Evolutionary conservation across 208 protist genomes (phyloP), one percentile per base, ranked within the genome.

Genomic region (Balamuthia mandrillaris): DNA sequence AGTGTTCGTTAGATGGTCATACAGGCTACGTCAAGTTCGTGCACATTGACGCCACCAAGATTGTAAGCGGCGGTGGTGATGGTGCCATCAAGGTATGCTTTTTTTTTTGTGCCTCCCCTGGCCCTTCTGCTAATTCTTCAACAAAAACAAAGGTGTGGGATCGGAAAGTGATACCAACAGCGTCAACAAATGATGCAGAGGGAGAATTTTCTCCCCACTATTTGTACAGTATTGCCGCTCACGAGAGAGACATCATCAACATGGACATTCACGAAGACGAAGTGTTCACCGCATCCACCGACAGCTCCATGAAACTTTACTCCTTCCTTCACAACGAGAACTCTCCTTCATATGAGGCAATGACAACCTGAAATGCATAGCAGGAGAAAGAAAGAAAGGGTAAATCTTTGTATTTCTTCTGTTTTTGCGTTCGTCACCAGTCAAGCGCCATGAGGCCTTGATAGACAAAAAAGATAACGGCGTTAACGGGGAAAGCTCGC

Each of bases 191-290:
- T 49, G 77, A 84, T 35, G 49, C 37, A 3, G 39, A 56, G 68
- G 77, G 77, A 2, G 41, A 49, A 42, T 52, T 9, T 24, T 39
- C 49, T 7, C 12, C 56, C 24, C 4, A 49, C 29, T 41, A 70
- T n/a, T 56, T 56, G 77, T 84, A 84, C 58, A 54, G 54, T 10
- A 84, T 84, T 10, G 18, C 35, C 29, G 77, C 77, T 5, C 77
- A 84, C 37, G 24, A 37, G 2, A 21, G 77, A 21, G 77, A 84
- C 56, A 68, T 84, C 49, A 84, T 84, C 77, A 84, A 84, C 56
- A 84, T 84, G 77, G 77, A 84, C 77, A 56, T 84, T 24, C 77
- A 84, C 54, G 77, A 84, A 41, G 41, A 68, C 54, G 21, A 39
- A 4, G 45, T 68, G 41, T 49, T 45, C 39, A 84, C 54, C 77